A percentile compares a stretch with the other conserved stretches of the same genome.
These are phyloP conservation scores for Apiospora aurea DNA, from an alignment of 2,329 filamentous ascomycete genomes.

Conservation along the genomic window DNA sequence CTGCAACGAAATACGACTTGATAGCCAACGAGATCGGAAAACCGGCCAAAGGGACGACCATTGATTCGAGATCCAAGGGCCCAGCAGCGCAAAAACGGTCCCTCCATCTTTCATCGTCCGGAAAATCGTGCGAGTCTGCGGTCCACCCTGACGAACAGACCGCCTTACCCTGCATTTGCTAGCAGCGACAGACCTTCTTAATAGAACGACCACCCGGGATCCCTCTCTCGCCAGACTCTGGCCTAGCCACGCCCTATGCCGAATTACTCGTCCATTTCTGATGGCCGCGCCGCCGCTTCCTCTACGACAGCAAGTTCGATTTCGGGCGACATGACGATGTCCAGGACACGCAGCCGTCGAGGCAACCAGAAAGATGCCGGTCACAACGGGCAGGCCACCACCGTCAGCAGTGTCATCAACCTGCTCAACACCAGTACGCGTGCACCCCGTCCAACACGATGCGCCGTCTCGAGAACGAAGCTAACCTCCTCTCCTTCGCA, in stretches of 20 bases:
- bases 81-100: neutral
- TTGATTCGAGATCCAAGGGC: constrained; percentile 11
- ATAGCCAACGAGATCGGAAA: constrained; percentile 17
- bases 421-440: constrained; percentile 89
- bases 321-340: constrained; percentile 52
- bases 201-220: constrained; percentile 15
- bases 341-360: constrained; percentile 56
- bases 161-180: constrained; percentile 19
- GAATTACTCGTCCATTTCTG: constrained; percentile 60
- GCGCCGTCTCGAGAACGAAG: neutral
- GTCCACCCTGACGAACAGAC: constrained; percentile 18
- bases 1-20: constrained; percentile 14
- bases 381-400: constrained; percentile 77
- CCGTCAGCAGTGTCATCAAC: constrained; percentile 92
- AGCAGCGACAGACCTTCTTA: constrained; percentile 17
- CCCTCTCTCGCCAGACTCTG: constrained; percentile 12
- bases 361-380: constrained; percentile 74
- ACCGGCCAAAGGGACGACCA: constrained; percentile 9
- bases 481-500: constrained; percentile 44
- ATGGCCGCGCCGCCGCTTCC: constrained; percentile 51
- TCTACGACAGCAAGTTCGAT: constrained; percentile 39
- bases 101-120: neutral
- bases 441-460: constrained; percentile 16
- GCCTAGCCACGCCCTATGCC: constrained; percentile 50
- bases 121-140: neutral